Conservation (phyloP, 768 basidiomycete genomes). For the Suillus lakei region DNA sequence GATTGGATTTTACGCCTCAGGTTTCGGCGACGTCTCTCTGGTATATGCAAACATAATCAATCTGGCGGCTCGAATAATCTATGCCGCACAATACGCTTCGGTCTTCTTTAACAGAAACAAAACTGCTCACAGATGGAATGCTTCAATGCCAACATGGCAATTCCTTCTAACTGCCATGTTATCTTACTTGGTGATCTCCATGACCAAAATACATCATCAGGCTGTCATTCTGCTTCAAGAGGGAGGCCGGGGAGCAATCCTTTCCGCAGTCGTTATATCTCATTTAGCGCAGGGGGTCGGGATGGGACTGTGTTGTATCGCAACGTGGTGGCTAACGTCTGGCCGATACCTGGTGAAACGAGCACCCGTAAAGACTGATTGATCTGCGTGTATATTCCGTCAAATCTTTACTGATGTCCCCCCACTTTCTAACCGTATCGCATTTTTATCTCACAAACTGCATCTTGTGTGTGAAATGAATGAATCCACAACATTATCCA, state of each 20-base stretch:
- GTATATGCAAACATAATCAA: conserved; percentile 81
- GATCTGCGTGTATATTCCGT: not conserved
- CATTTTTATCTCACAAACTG: not conserved
- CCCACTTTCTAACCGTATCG: not conserved
- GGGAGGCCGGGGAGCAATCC: conserved; percentile 23
- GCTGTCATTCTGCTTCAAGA: conserved; percentile 17
- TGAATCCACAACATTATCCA: not conserved
- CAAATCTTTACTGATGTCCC: not conserved
- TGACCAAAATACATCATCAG: conserved; percentile 21
- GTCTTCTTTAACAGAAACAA: conserved; percentile 47
- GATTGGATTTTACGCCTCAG: conserved; percentile 47
- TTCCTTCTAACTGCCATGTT: conserved; percentile 27
- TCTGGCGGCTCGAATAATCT: conserved; percentile 63
- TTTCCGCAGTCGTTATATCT: conserved; percentile 23
- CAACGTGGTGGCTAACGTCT: conserved; percentile 35
- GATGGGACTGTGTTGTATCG: conserved; percentile 30
- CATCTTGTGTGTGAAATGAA: not conserved
- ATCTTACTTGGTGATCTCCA: conserved; percentile 28
- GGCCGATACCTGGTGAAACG: conserved; percentile 15
- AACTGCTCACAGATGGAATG: conserved; percentile 17
- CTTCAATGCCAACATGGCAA: conserved; percentile 30
- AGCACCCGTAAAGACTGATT: not conserved
- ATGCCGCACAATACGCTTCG: conserved; percentile 55
- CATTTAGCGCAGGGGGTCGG: conserved; percentile 32
- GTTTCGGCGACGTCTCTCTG: conserved; percentile 67